phyloP scores from a whole-genome alignment of 225 moss, liverwort and hornwort genomes.

The Asterella californica region DNA sequence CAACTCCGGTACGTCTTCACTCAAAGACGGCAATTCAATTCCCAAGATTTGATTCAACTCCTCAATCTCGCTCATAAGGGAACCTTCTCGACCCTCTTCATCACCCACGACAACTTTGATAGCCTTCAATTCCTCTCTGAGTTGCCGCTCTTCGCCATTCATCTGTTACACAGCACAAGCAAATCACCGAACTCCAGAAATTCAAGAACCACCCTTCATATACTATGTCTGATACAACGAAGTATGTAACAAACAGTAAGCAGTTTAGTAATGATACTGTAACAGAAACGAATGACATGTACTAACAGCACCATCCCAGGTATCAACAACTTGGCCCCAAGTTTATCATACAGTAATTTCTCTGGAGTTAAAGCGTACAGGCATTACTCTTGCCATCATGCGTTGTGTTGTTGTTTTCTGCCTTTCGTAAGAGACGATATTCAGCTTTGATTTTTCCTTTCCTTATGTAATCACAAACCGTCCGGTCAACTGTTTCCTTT shows the following conservation, averaged over 20 bases:
- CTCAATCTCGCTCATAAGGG: constrained; percentile 21
- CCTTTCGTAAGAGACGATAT: not conserved
- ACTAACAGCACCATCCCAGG: not conserved
- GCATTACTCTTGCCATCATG: not conserved
- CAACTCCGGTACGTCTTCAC: constrained; percentile 11
- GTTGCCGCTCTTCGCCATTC: constrained; percentile 12
- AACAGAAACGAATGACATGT: no score
- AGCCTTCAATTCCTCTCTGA: constrained; percentile 29
- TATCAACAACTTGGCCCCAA: not conserved
- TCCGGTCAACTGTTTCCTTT: not conserved
- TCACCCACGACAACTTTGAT: constrained; percentile 34
- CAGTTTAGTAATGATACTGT: not conserved
- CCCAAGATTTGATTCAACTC: constrained; percentile 33
- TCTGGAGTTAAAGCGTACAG: not conserved
- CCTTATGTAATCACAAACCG: not conserved
- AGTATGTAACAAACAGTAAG: not conserved
- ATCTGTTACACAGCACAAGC: constrained; percentile 16
- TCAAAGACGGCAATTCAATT: constrained; percentile 24
- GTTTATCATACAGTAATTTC: not conserved
- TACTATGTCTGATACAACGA: not conserved
- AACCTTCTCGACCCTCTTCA: constrained; percentile 6
- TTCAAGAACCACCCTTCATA: not conserved
- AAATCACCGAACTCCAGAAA: not conserved
- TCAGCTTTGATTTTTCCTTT: not conserved
- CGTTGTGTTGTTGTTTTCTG: not conserved